Conservation (phyloP, 2,329 filamentous ascomycete genomes). For the Botrytis aclada region DNA sequence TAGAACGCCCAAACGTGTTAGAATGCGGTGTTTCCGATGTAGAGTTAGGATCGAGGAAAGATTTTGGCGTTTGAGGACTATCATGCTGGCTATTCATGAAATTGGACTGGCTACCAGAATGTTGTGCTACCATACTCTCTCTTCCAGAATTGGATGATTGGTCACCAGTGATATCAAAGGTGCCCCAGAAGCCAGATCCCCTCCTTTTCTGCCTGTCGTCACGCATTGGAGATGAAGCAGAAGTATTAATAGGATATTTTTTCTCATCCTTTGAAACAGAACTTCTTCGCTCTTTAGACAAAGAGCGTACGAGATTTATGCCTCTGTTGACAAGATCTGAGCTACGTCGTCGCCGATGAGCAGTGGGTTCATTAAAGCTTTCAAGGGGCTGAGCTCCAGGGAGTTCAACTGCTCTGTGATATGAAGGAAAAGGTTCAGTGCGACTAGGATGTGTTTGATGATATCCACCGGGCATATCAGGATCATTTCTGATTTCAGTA, state of each 20-base stretch:
- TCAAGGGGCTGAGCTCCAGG: slow-evolving; percentile 38
- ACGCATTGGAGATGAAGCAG: not conserved
- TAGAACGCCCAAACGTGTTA: not conserved
- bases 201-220: slow-evolving; percentile 41
- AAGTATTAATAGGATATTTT: not conserved
- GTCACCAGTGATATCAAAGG: not conserved
- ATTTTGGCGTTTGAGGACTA: not conserved
- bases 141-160: slow-evolving; percentile 19
- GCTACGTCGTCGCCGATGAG: slow-evolving; percentile 32
- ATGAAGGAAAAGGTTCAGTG: slow-evolving; percentile 41
- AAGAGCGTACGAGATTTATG: slow-evolving; percentile 41
- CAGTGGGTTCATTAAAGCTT: not conserved
- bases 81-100: slow-evolving; percentile 17
- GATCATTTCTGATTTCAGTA: slow-evolving; percentile 26
- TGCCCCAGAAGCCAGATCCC: slow-evolving; percentile 40
- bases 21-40: not conserved
- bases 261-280: slow-evolving; percentile 23
- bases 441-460: slow-evolving; percentile 33
- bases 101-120: slow-evolving; percentile 34
- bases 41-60: not conserved
- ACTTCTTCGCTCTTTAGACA: slow-evolving; percentile 31
- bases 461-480: slow-evolving; percentile 32
- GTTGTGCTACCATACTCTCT: slow-evolving; percentile 36
- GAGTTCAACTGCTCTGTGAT: slow-evolving; percentile 41
- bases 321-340: slow-evolving; percentile 53